Evolutionary conservation across 768 basidiomycete species (phyloP).

Genomic region (Plicaturopsis crispa): DNA sequence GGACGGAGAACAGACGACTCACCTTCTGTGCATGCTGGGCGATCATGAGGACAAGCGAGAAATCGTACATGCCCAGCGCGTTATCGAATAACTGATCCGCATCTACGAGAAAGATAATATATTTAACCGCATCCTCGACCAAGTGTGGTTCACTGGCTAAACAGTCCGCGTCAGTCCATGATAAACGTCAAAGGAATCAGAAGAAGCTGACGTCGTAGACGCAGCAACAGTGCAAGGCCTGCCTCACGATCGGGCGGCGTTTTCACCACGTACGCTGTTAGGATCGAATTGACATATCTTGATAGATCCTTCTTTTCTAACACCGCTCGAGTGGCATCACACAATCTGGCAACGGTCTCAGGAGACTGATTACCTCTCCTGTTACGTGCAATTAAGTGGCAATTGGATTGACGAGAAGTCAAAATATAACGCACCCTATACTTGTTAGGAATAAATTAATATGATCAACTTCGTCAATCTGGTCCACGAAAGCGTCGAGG

Average conservation of each 20-base stretch:
- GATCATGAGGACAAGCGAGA: conserved; percentile 89
- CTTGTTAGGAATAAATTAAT: conserved; percentile 88
- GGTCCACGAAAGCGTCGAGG: conserved; percentile 67
- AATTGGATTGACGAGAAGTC: background rate
- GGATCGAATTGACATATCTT: conserved; percentile 82
- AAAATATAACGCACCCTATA: conserved; percentile 51
- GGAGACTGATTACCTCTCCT: conserved; percentile 56
- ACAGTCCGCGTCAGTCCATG: background rate
- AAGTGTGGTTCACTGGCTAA: conserved; percentile 35
- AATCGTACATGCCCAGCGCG: conserved; percentile 98
- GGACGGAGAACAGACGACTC: conserved; percentile 1
- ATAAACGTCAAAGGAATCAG: background rate
- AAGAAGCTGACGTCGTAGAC: conserved; percentile 57
- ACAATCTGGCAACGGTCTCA: conserved; percentile 60
- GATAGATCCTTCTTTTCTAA: conserved; percentile 66
- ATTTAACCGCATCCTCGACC: conserved; percentile 96
- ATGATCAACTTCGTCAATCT: conserved; percentile 85
- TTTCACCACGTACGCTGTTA: conserved; percentile 92
- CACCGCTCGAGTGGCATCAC: conserved; percentile 66
- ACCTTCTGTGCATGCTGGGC: conserved; percentile 98
- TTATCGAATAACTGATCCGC: conserved; percentile 88
- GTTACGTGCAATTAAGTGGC: conserved; percentile 4
- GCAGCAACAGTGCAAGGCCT: conserved; percentile 66
- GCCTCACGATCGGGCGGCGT: conserved; percentile 87
- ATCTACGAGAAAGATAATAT: conserved; percentile 96